Percentiles rank a stretch among this genome's conserved stretches.
phyloP scores from a whole-genome alignment of 2,329 filamentous ascomycete genomes.

The Stemphylium beticola region DNA sequence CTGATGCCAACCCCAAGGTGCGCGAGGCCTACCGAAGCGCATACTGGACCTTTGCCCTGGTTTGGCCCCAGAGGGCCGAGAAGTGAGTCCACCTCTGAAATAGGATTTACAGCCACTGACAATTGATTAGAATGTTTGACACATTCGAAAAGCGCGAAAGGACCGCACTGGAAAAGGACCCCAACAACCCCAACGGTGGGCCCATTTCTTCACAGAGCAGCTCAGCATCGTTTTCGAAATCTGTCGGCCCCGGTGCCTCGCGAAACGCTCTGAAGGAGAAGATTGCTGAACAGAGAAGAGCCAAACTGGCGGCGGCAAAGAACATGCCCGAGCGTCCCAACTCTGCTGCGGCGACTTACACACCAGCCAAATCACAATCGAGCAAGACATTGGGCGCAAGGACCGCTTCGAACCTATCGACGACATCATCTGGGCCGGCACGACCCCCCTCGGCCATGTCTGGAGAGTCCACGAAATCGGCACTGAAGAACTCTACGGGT shows the following conservation, averaged over 20 bases:
- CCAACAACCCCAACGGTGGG: constrained; percentile 74
- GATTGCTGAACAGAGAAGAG: constrained; percentile 80
- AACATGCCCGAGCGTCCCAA: constrained; percentile 60
- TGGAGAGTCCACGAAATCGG: constrained; percentile 41
- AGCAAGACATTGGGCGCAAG: constrained; percentile 42
- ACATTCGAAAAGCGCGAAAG: constrained; percentile 80
- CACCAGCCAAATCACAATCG: constrained; percentile 52
- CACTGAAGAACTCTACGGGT: constrained; percentile 38
- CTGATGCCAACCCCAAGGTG: constrained; percentile 87
- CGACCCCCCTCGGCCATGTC: constrained; percentile 48
- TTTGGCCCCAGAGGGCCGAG: constrained; percentile 81
- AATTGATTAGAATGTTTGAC: constrained; percentile 65
- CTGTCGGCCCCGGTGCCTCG: constrained; percentile 55
- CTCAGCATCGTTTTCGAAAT: constrained; percentile 49
- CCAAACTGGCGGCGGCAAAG: constrained; percentile 53
- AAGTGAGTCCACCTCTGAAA: constrained; percentile 25
- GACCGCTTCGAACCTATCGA: constrained; percentile 37
- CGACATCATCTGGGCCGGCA: constrained; percentile 36
- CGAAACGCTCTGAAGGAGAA: constrained; percentile 75
- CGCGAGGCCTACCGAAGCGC: constrained; percentile 83
- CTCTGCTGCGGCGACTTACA: constrained; percentile 62
- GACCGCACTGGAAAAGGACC: constrained; percentile 79
- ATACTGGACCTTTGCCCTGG: constrained; percentile 80
- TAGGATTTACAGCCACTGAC: too few species aligned
- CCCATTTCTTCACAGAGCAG: constrained; percentile 60